Base-by-base conservation (phyloP, 2,329 filamentous ascomycete species). In the Microsporum canis region DNA sequence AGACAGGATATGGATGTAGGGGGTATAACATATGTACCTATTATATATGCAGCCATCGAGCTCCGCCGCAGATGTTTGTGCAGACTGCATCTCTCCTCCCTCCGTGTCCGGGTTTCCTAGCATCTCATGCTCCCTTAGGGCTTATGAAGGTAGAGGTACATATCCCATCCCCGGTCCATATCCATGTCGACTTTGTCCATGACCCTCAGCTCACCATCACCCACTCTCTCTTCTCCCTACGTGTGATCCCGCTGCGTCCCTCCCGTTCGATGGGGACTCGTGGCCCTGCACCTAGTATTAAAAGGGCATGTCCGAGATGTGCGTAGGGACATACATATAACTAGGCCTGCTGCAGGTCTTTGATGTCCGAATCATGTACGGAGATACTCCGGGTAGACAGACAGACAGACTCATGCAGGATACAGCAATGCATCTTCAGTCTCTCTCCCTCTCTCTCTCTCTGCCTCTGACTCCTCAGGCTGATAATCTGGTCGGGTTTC, bases 61-160 rank as follows among this genome's bases (percentile, higher is more conserved):
- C 77, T 8, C 79, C 72, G 27, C 73, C 73, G 63, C 80, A 82
- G 8, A 84, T 68, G 65, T 83, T 78, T n/a, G 80, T 78, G 58
- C 79, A 80, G 2, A 84, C 78, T 3, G 77, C 75, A 64, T 84
- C 17, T 23, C 17, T 23, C 17, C 17, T 23, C 17, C 84, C 70
- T 84, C 82, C 0, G 80, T 83, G 62, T 81, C 75, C 49, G 84
- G 82, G 53, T 79, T 81, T 0, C 82, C 82, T 34, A 84, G 65
- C 2, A 84, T 23, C 81, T 80, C 81, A 84, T 2, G 82, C 82
- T 0, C 82, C 82, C 17, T 23, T 23, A 23, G 17, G 17, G 17
- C 3, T 82, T 82, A 65, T 84, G 82, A 65, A 78, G 81, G 67
- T 82, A 85, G 2, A 84, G 65, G 17, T 23, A 23, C 17, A 23